These are phyloP conservation scores for Dentipellis fragilis DNA, from an alignment of 768 basidiomycete species.

Conservation along the genomic window DNA sequence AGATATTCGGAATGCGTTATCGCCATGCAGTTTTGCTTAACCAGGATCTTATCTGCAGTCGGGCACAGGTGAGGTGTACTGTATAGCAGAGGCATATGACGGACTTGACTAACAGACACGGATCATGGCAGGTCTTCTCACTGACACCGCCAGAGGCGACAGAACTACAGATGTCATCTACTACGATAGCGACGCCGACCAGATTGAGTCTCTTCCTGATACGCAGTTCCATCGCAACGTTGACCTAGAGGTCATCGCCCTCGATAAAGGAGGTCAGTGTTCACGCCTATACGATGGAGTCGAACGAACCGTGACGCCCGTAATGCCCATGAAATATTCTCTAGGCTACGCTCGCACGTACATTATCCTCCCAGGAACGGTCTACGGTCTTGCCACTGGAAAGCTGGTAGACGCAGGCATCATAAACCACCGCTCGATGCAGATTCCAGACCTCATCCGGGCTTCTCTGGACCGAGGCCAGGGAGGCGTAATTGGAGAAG, in stretches of 20 bases:
- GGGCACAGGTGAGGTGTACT: background rate
- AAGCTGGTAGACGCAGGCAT: slow-evolving; percentile 40
- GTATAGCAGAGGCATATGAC: background rate
- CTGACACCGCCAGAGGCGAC: slow-evolving; percentile 8
- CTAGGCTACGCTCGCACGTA: slow-evolving; percentile 40
- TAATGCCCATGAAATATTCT: too few relatives aligned
- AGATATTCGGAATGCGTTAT: background rate
- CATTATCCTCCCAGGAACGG: slow-evolving; percentile 45
- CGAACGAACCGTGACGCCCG: slow-evolving; percentile 1
- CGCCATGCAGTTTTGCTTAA: background rate
- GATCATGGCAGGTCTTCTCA: background rate
- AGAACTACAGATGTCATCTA: slow-evolving; percentile 30
- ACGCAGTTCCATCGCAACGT: slow-evolving; percentile 40
- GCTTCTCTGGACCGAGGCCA: slow-evolving; percentile 36
- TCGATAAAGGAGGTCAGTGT: slow-evolving; percentile 34
- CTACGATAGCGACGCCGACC: slow-evolving; percentile 37
- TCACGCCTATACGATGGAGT: background rate
- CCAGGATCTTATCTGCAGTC: background rate
- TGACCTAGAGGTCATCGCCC: slow-evolving; percentile 36
- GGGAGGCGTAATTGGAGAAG: slow-evolving; percentile 46
- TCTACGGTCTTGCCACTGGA: slow-evolving; percentile 46
- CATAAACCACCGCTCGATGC: slow-evolving; percentile 41
- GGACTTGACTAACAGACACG: background rate
- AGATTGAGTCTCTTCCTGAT: slow-evolving; percentile 33
- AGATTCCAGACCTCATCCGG: slow-evolving; percentile 39